Base-by-base conservation (phyloP, 176 grass and related monocot species). In the Thinopyrum elongatum region DNA sequence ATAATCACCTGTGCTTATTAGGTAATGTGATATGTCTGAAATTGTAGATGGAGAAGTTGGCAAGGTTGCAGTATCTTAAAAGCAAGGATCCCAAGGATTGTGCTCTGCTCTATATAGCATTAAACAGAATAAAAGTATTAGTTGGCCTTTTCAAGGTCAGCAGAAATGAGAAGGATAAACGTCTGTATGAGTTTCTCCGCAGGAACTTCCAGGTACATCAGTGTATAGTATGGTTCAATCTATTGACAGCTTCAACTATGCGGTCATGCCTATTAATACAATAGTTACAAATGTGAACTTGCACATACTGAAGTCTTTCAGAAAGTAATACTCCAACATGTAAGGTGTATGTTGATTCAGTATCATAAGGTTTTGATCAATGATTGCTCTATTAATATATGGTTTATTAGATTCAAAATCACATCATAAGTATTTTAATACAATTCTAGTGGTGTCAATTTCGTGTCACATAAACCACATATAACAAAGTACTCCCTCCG, bases 11-110 rank as follows among this genome's bases (percentile, higher is more conserved):
- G 83, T 84, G 36, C 84, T 91, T 60, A 91, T 85, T 87, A 70
- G 76, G 59, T 87, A 68, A 68, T 86, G 31, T 86, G 75, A 53
- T 83, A 57, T 88, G 28, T 86, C 46, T 89, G 70, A 89, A 83
- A 83, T 92, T 92, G 62, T 82, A 98, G 95, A 98, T 95, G 91
- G 95, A 98, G 90, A 98, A 98, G 68, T 73, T 98, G 88, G 95
- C 95, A 62, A 95, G 95, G 82, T 81, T 88, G 70, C 93, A 98
- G 71, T 98, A 95, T 92, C 92, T 98, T 83, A 98, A 87, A 87
- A 94, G 82, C 74, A 98, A 90, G 89, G 91, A 98, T 49, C 93
- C 95, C 2, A 95, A 98, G 84, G 93, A 95, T 53, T 98, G 95
- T 86, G 90, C 95, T 89, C 91, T 98, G 81, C 78, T 95, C 65